Evolutionary conservation across 108 stramenopile genomes (phyloP), one percentile per base, ranked within the genome.

Genomic region (Nitzschia sp.): DNA sequence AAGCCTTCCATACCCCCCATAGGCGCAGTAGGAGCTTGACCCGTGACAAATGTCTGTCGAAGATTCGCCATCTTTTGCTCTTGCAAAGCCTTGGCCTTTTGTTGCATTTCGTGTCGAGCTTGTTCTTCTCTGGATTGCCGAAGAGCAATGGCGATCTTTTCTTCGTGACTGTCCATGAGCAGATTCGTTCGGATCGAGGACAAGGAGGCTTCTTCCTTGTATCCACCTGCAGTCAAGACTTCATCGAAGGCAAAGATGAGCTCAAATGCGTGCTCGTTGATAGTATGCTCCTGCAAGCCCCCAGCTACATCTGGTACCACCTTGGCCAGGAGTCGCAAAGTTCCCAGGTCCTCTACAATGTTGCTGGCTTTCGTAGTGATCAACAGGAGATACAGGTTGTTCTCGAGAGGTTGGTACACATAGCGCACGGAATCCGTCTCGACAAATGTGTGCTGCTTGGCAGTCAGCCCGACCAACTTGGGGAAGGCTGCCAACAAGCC

Each of bases 161-260:
- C 99, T 78, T 98, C 97, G 77, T 98, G 98, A 66, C 85, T 87
- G 82, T 99, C 97, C 99, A 99, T 99, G 61, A 95, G 87, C 69
- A 99, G 72, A 80, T 98, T 98, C 25, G 93, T 92, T 53, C 91
- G 80, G 60, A 98, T 96, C 38, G 88, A 66, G 59, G 83, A 82
- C 36, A 98, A 85, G 22, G 90, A 80, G 16, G 96, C 84, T 48
- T 88, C 93, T 76, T 99, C 99, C 76, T 94, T 94, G 83, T 98
- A 96, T 25, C 99, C 99, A 44, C 97, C 98, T 9, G 92, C 81
- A 19, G 96, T 97, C 32, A 99, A 80, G 47, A 97, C 99, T 84
- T 99, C 99, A 79, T 99, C 99, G 70, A 99, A 98, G 30, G 99
- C 98, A 71, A 98, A 99, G 77, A 99, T 94, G 33, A 99, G 76